Conservation (phyloP, 495 filamentous ascomycete genomes). For the Zalerion maritima region DNA sequence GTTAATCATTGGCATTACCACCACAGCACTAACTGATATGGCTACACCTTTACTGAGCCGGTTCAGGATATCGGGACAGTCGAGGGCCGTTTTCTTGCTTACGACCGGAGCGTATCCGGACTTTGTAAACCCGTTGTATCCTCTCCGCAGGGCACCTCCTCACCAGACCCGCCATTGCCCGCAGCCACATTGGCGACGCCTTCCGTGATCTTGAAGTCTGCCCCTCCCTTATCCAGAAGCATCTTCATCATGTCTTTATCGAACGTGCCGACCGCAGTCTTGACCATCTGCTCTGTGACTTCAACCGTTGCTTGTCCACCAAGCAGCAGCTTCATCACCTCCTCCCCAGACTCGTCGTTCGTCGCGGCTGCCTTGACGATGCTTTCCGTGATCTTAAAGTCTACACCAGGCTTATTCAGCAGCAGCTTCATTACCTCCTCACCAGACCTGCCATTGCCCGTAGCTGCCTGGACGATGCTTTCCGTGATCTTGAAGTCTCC, state of each 20-base stretch:
- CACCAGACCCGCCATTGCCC: constrained; percentile 1
- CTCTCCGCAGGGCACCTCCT: constrained; percentile 1
- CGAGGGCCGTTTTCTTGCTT: no score
- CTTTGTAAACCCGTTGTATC: not conserved
- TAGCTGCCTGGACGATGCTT: constrained; percentile 1
- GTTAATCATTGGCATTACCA: no score
- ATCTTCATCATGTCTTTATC: constrained; percentile 5
- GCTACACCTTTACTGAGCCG: no score
- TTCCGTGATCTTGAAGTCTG: no score
- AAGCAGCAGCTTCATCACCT: constrained; percentile 9
- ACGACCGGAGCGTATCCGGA: no score
- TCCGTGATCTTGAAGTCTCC: constrained; percentile 1
- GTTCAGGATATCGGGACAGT: no score
- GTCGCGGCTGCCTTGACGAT: constrained; percentile 2
- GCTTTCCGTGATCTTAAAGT: constrained; percentile 2
- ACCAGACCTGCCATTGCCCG: constrained; percentile 4
- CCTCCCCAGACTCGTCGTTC: constrained; percentile 6
- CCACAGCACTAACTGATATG: no score
- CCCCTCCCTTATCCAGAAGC: constrained; percentile 2
- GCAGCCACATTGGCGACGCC: constrained; percentile 1
- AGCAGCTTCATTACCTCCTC: constrained; percentile 10
- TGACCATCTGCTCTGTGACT: constrained; percentile 3
- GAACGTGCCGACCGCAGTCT: constrained; percentile 1
- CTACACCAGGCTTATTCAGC: constrained; percentile 2
- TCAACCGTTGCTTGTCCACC: constrained; percentile 1